Evolutionary conservation across 768 basidiomycete genomes (phyloP).

Genomic region (Mycena rebaudengoi): DNA sequence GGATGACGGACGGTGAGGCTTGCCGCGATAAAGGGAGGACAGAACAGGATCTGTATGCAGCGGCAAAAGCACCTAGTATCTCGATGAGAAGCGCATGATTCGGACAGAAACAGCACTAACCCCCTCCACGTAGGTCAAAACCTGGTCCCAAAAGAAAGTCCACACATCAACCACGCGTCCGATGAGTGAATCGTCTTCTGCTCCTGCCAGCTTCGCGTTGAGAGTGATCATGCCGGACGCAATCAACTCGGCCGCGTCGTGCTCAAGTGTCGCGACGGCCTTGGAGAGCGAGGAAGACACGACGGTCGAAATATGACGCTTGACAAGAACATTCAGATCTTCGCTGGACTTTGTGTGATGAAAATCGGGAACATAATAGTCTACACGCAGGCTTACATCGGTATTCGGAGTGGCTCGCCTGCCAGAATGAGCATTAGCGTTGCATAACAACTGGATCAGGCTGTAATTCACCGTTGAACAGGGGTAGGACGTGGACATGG

Average conservation of each 20-base stretch:
- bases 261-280: conserved; percentile 76
- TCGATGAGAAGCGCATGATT: not conserved
- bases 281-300: conserved; percentile 78
- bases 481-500: conserved; percentile 87
- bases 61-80: conserved; percentile 43
- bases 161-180: conserved; percentile 86
- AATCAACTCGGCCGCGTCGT: conserved; percentile 85
- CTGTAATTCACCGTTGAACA: no score
- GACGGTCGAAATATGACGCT: conserved; percentile 77
- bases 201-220: conserved; percentile 79
- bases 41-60: conserved; percentile 59
- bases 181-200: conserved; percentile 83
- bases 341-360: conserved; percentile 58
- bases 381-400: conserved; percentile 65
- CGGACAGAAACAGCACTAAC: conserved; percentile 51
- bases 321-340: conserved; percentile 86
- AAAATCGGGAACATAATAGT: conserved; percentile 5
- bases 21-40: conserved; percentile 73
- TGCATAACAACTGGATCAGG: no score
- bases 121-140: conserved; percentile 88
- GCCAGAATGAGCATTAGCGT: no score
- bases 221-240: conserved; percentile 91
- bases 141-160: conserved; percentile 93
- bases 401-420: conserved; percentile 83
- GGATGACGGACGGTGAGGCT: conserved; percentile 59